Conservation (phyloP, 805 yeast genomes). For the Candida sphagnicola region DNA sequence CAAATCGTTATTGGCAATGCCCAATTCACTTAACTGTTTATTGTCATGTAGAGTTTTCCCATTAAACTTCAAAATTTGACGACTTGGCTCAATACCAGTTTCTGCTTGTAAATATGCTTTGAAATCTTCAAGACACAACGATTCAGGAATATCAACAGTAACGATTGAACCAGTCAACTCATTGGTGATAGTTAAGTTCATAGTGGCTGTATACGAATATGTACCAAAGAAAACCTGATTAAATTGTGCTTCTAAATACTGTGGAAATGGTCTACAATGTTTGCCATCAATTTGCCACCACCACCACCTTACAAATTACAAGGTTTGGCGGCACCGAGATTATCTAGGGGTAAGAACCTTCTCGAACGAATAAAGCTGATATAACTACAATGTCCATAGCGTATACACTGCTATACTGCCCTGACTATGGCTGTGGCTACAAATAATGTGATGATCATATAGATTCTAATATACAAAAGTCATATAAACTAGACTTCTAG, state of each 20-base stretch:
- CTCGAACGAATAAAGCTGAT: background rate
- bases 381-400: too few species aligned
- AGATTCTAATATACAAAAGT: too few species aligned
- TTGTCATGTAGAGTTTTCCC: slow-evolving; percentile 33
- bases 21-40: slow-evolving; percentile 43
- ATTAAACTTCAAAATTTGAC: slow-evolving; percentile 49
- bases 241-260: background rate
- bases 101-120: slow-evolving; percentile 72
- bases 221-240: background rate
- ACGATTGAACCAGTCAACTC: slow-evolving; percentile 22
- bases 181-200: slow-evolving; percentile 24
- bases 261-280: too few species aligned
- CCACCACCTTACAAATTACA: too few species aligned
- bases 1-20: slow-evolving; percentile 57
- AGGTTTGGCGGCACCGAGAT: too few species aligned
- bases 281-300: background rate
- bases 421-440: too few species aligned
- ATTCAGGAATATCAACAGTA: slow-evolving; percentile 61
- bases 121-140: slow-evolving; percentile 63
- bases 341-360: background rate
- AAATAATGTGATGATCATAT: too few species aligned
- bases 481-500: background rate
- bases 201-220: slow-evolving; percentile 3
- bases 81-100: slow-evolving; percentile 44
- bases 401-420: too few species aligned